phyloP scores from a whole-genome alignment of 1,284 basidiomycete species.

The Ustilago vetiveriae region DNA sequence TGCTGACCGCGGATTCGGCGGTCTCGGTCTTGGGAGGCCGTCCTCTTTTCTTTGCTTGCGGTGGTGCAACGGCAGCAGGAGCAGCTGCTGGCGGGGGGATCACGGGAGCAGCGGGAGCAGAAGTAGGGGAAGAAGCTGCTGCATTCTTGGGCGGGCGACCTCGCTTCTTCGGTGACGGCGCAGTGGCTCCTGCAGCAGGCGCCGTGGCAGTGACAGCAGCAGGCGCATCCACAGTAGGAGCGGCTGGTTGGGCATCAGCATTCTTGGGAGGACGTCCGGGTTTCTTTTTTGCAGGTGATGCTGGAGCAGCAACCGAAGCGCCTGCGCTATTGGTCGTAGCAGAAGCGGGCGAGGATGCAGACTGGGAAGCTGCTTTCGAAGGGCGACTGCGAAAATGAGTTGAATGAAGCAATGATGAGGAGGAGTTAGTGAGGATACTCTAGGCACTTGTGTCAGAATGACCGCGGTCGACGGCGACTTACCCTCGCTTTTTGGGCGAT shows the following conservation, averaged over 20 bases:
- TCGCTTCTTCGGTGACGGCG: constrained; percentile 26
- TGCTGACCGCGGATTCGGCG: not conserved
- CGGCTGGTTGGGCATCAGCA: constrained; percentile 13
- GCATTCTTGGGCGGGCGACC: constrained; percentile 32
- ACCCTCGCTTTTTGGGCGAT: constrained; percentile 43
- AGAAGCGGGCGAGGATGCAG: not conserved
- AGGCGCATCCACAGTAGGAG: constrained; percentile 5
- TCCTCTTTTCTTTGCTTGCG: constrained; percentile 26
- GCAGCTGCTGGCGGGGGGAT: constrained; percentile 1
- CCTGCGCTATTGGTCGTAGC: constrained; percentile 4
- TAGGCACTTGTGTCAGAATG: not conserved
- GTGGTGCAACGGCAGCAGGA: not conserved
- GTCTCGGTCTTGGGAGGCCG: constrained; percentile 18
- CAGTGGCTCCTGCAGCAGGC: too few species aligned
- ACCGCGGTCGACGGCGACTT: constrained; percentile 2
- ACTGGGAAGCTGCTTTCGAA: constrained; percentile 15
- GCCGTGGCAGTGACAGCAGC: constrained; percentile 6
- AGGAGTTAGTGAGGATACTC: not conserved
- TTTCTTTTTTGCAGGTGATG: constrained; percentile 20
- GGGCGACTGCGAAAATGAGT: constrained; percentile 38
- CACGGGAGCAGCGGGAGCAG: constrained; percentile 3
- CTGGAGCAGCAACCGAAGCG: not conserved
- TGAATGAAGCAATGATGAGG: not conserved
- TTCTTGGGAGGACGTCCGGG: constrained; percentile 32
- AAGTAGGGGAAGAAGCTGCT: constrained; percentile 1